phyloP scores from a whole-genome alignment of 2,329 filamentous ascomycete genomes.

The Penicillium sp. region DNA sequence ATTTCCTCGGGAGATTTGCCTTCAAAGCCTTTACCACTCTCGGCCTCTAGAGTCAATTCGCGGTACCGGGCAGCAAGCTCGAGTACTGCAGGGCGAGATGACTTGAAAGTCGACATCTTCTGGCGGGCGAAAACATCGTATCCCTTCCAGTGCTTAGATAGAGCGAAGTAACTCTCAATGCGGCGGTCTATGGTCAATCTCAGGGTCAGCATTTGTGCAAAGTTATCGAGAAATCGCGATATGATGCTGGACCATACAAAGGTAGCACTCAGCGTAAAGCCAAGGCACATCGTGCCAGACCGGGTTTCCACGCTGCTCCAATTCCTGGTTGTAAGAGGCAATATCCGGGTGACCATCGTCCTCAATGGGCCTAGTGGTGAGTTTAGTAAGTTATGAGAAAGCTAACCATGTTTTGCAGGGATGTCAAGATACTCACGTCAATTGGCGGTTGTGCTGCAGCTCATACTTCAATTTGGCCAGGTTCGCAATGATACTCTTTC shows the following conservation, averaged over 20 bases:
- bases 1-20: slow-evolving; percentile 46
- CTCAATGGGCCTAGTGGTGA: slow-evolving; percentile 60
- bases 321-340: slow-evolving; percentile 79
- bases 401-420: background rate
- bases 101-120: slow-evolving; percentile 89
- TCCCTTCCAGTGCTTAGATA: slow-evolving; percentile 78
- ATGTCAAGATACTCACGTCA: slow-evolving; percentile 60
- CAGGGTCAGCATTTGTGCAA: slow-evolving; percentile 21
- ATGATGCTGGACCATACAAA: slow-evolving; percentile 53
- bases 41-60: slow-evolving; percentile 69
- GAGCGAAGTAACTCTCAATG: slow-evolving; percentile 74
- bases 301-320: slow-evolving; percentile 70
- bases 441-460: slow-evolving; percentile 79
- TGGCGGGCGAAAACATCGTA: slow-evolving; percentile 90
- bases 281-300: slow-evolving; percentile 85
- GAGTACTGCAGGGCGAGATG: slow-evolving; percentile 80
- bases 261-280: slow-evolving; percentile 92
- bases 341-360: slow-evolving; percentile 80
- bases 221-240: background rate
- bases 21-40: slow-evolving; percentile 51
- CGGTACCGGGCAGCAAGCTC: slow-evolving; percentile 80
- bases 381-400: background rate
- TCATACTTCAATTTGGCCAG: slow-evolving; percentile 90
- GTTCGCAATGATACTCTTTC: slow-evolving; percentile 79
- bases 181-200: slow-evolving; percentile 57